A percentile compares a stretch with the other conserved stretches of the same genome.
Evolutionary conservation across 257 asterid genomes (phyloP).

Genomic region (Ocimum tenuiflorum): DNA sequence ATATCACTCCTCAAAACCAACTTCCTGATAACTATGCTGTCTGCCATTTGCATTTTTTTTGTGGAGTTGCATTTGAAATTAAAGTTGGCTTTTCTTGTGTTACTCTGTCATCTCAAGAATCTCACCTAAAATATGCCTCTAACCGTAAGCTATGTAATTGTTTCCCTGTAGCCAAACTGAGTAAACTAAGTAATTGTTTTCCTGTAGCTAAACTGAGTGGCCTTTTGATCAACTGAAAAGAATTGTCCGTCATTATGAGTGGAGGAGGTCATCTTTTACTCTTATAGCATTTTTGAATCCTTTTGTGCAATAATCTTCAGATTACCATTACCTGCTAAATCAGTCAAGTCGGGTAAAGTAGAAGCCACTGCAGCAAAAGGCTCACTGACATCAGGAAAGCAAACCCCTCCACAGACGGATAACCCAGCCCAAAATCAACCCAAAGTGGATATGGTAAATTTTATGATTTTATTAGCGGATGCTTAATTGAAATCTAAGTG

Average conservation of each 20-base stretch:
- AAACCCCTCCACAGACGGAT: slow-evolving; percentile 31
- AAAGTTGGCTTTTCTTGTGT: neutral
- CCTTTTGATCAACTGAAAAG: neutral
- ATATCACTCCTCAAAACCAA: neutral
- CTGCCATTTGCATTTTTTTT: neutral
- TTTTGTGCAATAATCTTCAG: slow-evolving; percentile 35
- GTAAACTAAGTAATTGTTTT: neutral
- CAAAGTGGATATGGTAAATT: slow-evolving; percentile 48
- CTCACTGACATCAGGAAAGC: slow-evolving; percentile 42
- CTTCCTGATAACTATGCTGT: neutral
- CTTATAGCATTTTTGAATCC: neutral
- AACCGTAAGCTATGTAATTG: no score
- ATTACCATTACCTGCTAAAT: slow-evolving; percentile 49
- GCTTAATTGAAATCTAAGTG: neutral
- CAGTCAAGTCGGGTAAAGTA: slow-evolving; percentile 42
- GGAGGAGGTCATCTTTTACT: neutral
- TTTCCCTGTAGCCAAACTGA: no score
- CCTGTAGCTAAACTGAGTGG: neutral
- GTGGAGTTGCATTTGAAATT: neutral
- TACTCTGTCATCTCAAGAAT: neutral
- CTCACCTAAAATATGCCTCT: slow-evolving; percentile 1
- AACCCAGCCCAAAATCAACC: slow-evolving; percentile 45
- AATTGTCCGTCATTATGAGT: neutral
- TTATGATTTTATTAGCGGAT: slow-evolving; percentile 10
- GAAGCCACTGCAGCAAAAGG: slow-evolving; percentile 77